Evolutionary conservation across 495 filamentous ascomycete species (phyloP).

Genomic region (Aspergillus kassunensis): DNA sequence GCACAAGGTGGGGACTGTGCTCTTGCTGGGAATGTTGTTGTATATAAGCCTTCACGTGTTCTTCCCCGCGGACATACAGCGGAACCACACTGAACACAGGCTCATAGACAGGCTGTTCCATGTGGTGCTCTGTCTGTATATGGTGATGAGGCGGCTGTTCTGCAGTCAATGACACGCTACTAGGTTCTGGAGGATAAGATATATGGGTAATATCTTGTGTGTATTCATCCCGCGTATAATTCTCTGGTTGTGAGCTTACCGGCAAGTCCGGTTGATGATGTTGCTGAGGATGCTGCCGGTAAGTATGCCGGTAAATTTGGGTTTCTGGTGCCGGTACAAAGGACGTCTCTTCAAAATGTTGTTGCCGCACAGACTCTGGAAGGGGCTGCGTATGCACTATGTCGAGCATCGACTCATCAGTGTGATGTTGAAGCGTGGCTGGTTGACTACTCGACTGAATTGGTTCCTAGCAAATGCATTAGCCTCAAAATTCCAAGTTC

Average conservation of each 20-base stretch:
- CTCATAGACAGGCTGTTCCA: slow-evolving; percentile 1
- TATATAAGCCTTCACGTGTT: slow-evolving; percentile 37
- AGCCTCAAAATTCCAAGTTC: slow-evolving; percentile 7
- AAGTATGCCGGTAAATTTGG: no score
- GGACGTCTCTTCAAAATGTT: neutral
- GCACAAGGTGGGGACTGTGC: slow-evolving; percentile 8
- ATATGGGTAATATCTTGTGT: neutral
- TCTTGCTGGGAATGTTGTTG: slow-evolving; percentile 15
- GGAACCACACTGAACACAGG: slow-evolving; percentile 38
- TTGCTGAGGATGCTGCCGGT: neutral
- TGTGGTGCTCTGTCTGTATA: slow-evolving; percentile 6
- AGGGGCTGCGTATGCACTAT: neutral
- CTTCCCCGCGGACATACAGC: slow-evolving; percentile 45
- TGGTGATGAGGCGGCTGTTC: neutral
- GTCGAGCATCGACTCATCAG: neutral
- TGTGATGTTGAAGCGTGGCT: neutral
- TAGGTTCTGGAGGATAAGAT: neutral
- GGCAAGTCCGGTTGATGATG: neutral
- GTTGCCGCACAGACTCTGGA: neutral
- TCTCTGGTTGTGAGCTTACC: neutral
- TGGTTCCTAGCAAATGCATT: slow-evolving; percentile 18
- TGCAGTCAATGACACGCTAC: neutral
- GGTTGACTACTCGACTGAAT: neutral
- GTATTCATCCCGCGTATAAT: neutral
- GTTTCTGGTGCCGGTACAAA: neutral